phyloP scores from a whole-genome alignment of 2,329 filamentous ascomycete genomes.

The Colletotrichum tropicicola region DNA sequence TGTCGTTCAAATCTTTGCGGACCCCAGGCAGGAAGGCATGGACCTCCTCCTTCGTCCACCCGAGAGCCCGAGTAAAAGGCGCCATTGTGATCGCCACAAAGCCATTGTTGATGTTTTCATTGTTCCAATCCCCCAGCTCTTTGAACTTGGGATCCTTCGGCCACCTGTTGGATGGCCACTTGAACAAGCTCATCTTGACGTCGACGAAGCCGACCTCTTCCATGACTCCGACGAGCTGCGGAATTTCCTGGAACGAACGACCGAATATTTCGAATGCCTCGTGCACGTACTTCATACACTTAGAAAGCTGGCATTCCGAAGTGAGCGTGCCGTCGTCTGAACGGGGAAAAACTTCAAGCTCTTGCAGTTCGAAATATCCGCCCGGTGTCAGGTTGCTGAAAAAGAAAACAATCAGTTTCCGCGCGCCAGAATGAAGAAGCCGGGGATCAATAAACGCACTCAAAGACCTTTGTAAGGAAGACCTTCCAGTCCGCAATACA shows the following conservation, averaged over 20 bases:
- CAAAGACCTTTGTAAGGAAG: slow-evolving; percentile 54
- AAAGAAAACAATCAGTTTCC: slow-evolving; percentile 17
- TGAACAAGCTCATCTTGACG: slow-evolving; percentile 37
- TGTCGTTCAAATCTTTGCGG: slow-evolving; percentile 38
- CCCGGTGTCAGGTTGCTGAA: slow-evolving; percentile 58
- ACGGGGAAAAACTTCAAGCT: slow-evolving; percentile 46
- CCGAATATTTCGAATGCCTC: slow-evolving; percentile 33
- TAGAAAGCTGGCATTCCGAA: slow-evolving; percentile 28
- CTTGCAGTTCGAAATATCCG: slow-evolving; percentile 53
- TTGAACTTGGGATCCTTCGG: slow-evolving; percentile 40
- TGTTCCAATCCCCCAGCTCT: slow-evolving; percentile 38
- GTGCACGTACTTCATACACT: slow-evolving; percentile 31
- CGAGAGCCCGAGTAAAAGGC: slow-evolving; percentile 41
- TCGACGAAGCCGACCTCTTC: slow-evolving; percentile 41
- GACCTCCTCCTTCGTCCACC: slow-evolving; percentile 40
- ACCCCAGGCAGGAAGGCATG: slow-evolving; percentile 40
- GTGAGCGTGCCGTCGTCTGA: slow-evolving; percentile 52
- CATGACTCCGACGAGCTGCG: slow-evolving; percentile 33
- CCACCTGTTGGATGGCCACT: slow-evolving; percentile 42
- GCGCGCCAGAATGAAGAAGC: background rate
- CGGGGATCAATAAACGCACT: slow-evolving; percentile 38
- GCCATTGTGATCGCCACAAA: slow-evolving; percentile 45
- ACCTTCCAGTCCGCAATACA: slow-evolving; percentile 60
- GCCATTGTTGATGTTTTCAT: slow-evolving; percentile 35
- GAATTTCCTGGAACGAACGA: slow-evolving; percentile 35